These are phyloP conservation scores for Aschersonia sp. DNA, from an alignment of 2,329 filamentous ascomycete species.

Conservation along the genomic window DNA sequence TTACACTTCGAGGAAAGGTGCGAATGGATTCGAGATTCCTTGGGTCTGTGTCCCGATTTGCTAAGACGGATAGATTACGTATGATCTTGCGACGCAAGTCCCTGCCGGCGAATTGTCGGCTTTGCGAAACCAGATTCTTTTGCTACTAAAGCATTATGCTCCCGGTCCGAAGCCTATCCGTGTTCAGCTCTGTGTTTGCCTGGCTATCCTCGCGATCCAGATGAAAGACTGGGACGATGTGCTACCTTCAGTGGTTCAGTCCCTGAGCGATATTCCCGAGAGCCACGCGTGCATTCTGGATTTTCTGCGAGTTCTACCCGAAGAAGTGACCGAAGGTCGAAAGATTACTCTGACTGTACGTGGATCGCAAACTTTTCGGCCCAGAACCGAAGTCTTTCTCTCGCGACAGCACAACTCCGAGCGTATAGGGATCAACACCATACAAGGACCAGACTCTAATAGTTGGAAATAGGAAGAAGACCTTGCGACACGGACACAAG, in stretches of 20 bases:
- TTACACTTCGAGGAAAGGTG: conserved; percentile 96
- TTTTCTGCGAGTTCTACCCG: conserved; percentile 89
- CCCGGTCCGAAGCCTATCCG: conserved; percentile 71
- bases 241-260: conserved; percentile 62
- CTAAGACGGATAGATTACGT: conserved; percentile 59
- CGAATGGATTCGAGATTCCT: background rate
- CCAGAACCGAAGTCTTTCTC: conserved; percentile 12
- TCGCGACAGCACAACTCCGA: conserved; percentile 17
- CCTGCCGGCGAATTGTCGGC: conserved; percentile 58
- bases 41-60: no score
- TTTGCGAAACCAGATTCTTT: conserved; percentile 71
- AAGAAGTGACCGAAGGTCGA: conserved; percentile 97
- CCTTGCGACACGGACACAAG: conserved; percentile 68
- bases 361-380: conserved; percentile 46
- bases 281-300: conserved; percentile 83
- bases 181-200: conserved; percentile 85
- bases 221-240: conserved; percentile 96
- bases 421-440: conserved; percentile 13
- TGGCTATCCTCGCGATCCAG: conserved; percentile 90
- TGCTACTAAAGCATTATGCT: conserved; percentile 68
- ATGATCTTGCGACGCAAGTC: conserved; percentile 78
- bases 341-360: conserved; percentile 98
- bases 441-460: conserved; percentile 19
- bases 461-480: conserved; percentile 75
- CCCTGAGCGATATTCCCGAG: conserved; percentile 61